These are phyloP conservation scores for Rachicladosporium sp. DNA, from an alignment of 2,329 filamentous ascomycete species.

Conservation along the genomic window DNA sequence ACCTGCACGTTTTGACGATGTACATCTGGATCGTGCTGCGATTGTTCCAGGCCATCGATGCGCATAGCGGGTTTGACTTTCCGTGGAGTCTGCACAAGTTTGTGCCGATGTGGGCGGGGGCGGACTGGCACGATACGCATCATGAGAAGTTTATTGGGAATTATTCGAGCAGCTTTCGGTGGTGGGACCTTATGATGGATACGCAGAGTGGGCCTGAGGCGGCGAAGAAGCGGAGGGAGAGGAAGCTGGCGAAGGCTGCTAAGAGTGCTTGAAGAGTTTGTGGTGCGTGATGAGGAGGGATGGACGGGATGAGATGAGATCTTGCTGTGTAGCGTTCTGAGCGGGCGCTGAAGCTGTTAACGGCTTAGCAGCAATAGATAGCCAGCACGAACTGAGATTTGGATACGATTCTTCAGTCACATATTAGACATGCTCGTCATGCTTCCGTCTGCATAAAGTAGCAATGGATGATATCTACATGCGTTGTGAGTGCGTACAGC, in stretches of 20 bases:
- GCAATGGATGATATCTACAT: too few species aligned
- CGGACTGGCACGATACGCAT: slow-evolving; percentile 90
- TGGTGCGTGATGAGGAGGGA: too few species aligned
- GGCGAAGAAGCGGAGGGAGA: slow-evolving; percentile 68
- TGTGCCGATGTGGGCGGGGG: slow-evolving; percentile 94
- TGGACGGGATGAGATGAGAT: too few species aligned
- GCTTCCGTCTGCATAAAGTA: too few species aligned
- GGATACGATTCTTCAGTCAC: too few species aligned
- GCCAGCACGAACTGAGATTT: too few species aligned
- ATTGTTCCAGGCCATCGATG: slow-evolving; percentile 93
- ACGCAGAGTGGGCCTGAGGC: slow-evolving; percentile 88
- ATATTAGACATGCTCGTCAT: too few species aligned
- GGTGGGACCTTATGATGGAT: slow-evolving; percentile 93
- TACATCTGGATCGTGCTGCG: slow-evolving; percentile 90
- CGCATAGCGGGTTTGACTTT: slow-evolving; percentile 96
- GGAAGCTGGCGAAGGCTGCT: slow-evolving; percentile 57
- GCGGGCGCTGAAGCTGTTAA: too few species aligned
- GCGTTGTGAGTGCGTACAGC: too few species aligned
- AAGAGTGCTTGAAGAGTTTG: slow-evolving; percentile 36
- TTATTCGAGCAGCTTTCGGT: slow-evolving; percentile 94
- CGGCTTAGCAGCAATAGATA: too few species aligned
- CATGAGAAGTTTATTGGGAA: slow-evolving; percentile 99
- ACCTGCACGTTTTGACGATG: slow-evolving; percentile 95
- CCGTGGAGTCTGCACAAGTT: slow-evolving; percentile 94
- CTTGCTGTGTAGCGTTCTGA: too few species aligned